Evolutionary conservation across 2,329 filamentous ascomycete species (phyloP).

Genomic region (Botrytis pseudocinerea): DNA sequence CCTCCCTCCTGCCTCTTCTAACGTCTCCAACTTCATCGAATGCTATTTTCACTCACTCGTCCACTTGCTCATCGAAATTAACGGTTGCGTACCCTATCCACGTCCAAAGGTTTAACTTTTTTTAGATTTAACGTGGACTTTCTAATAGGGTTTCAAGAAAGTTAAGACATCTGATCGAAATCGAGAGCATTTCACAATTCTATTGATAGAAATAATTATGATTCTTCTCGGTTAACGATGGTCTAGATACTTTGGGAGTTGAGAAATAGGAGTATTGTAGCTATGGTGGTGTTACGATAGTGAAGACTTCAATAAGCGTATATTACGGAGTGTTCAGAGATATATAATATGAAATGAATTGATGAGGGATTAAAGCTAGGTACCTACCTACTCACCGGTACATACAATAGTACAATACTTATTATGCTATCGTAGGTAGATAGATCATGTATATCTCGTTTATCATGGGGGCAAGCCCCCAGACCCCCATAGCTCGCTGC

Average conservation of each 20-base stretch:
- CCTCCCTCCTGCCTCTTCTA: not conserved
- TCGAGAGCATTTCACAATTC: constrained; percentile 14
- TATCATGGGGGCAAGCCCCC: not conserved
- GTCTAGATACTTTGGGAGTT: not conserved
- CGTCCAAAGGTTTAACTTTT: not conserved
- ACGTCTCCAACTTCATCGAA: not conserved
- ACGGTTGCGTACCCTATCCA: constrained; percentile 3
- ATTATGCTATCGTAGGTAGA: no score
- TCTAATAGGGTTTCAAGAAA: not conserved
- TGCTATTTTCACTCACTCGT: not conserved
- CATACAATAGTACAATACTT: not conserved
- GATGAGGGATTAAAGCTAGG: not conserved
- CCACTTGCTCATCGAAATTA: not conserved
- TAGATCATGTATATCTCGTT: not conserved
- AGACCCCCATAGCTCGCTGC: not conserved
- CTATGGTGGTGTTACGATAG: not conserved
- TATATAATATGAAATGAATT: not conserved
- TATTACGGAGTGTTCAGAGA: not conserved
- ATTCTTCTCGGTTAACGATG: not conserved
- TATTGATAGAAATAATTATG: constrained; percentile 12
- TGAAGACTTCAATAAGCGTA: not conserved
- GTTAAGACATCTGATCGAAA: constrained; percentile 8
- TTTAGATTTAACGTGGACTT: constrained; percentile 3
- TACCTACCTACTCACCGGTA: not conserved
- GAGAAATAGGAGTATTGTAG: not conserved